Base-by-base conservation (phyloP, 177 flowering plant species). In the Vitis hybrid region DNA sequence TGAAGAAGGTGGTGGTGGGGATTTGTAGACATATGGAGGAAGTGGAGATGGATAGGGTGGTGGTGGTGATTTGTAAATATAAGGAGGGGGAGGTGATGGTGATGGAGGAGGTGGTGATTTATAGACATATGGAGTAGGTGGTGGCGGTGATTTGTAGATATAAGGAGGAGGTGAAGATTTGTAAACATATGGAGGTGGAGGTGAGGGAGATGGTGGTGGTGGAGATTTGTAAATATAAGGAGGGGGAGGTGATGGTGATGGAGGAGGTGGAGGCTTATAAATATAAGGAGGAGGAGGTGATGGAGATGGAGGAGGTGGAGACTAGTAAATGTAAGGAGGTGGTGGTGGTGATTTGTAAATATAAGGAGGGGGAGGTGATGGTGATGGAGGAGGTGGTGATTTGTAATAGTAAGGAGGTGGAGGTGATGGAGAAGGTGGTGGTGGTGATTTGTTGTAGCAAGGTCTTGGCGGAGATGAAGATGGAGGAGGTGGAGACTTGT, bases 61-160 rank as follows among this genome's bases (percentile, higher is more conserved):
- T 10, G 69, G 70, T 2, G 69, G 62, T 0, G 76, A 33, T 7
- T 63, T 51, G 31, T 70, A 53, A 11, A 8, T 0, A 14, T 62
- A 70, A 1, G 69, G 69, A 11, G 69, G 64, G 13, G 71, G 71
- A 47, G 71, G 71, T 15, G 64, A 68, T 1, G 64, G 64, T 3
- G 64, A 59, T n/a, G 64, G 71, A 1, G 71, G 71, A 4, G 76
- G 76, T 13, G 76, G 76, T 0, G 62, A 60, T 51, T 61, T 66
- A 60, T 60, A 60, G 2, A 8, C 1, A 5, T 73, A 60, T 5
- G 76, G 76, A 9, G 76, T 66, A 3, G 71, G 76, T 4, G 76
- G 71, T 11, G 68, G 68, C 11, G 68, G 47, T 53, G 73, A 38
- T 2, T 1, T 38, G 57, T 65, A 66, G 7, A 54, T 44, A n/a